phyloP scores from a whole-genome alignment of 23 red algal genomes.

The Cyanidioschyzon merolae region DNA sequence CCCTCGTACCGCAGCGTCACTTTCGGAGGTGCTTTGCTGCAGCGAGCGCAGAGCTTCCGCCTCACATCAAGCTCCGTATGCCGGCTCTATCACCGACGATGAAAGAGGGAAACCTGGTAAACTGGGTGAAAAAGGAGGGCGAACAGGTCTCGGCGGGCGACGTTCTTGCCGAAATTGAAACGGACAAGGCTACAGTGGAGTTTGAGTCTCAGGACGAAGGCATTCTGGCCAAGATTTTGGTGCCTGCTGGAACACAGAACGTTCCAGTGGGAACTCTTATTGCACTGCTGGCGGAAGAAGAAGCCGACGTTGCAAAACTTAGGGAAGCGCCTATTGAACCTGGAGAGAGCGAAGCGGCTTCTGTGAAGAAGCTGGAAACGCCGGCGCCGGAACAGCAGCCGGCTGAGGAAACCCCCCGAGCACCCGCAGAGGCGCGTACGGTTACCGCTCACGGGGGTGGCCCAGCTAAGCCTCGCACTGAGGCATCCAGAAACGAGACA shows the following conservation, averaged over 20 bases:
- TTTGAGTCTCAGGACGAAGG: slow-evolving; percentile 88
- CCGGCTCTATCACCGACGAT: slow-evolving; percentile 89
- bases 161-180: slow-evolving; percentile 92
- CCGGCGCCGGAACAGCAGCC: neutral
- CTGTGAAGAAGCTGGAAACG: neutral
- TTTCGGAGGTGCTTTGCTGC: neutral
- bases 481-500: no score
- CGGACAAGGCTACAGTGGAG: slow-evolving; percentile 85
- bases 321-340: neutral
- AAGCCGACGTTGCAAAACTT: neutral
- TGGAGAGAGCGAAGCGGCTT: neutral
- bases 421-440: no score
- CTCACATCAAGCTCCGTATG: slow-evolving; percentile 42
- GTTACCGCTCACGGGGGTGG: no score
- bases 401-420: neutral
- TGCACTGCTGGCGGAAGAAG: slow-evolving; percentile 23
- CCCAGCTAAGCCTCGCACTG: no score
- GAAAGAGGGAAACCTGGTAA: slow-evolving; percentile 64
- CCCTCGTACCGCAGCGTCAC: neutral
- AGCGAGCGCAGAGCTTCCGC: neutral
- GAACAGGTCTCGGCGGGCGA: slow-evolving; percentile 65
- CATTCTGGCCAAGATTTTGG: slow-evolving; percentile 68
- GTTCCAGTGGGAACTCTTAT: slow-evolving; percentile 21
- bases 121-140: slow-evolving; percentile 73
- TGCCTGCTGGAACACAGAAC: slow-evolving; percentile 24